phyloP scores from a whole-genome alignment of 2,329 filamentous ascomycete species.

The Paraphaeosphaeria minitans region DNA sequence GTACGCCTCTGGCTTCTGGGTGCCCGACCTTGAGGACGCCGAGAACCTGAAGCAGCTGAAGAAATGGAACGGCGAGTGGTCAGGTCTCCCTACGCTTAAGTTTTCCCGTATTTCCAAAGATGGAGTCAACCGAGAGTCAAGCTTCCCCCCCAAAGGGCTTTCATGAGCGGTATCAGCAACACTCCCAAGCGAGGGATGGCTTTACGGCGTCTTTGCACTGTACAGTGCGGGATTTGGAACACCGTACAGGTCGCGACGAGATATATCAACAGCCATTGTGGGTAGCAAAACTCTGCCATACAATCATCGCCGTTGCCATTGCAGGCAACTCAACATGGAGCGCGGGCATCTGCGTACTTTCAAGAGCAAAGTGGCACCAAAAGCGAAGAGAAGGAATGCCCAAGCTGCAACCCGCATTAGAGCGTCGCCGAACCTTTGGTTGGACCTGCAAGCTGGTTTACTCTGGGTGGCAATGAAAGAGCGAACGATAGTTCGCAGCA shows the following conservation, averaged over 20 bases:
- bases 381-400: not conserved
- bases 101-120: conserved; percentile 75
- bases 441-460: not conserved
- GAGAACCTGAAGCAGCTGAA: conserved; percentile 69
- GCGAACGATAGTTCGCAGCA: not conserved
- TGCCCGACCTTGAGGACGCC: conserved; percentile 75
- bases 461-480: not conserved
- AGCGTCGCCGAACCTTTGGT: not conserved
- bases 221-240: not conserved
- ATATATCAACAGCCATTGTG: not conserved
- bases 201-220: not conserved
- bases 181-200: not conserved
- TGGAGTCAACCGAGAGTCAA: conserved; percentile 69
- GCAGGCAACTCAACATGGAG: not conserved
- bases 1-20: conserved; percentile 81
- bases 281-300: not conserved
- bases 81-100: conserved; percentile 73
- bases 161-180: conserved; percentile 24
- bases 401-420: not conserved
- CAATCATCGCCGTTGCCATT: not conserved
- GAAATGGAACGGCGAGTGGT: conserved; percentile 84
- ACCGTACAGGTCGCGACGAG: not conserved
- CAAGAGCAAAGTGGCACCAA: not conserved
- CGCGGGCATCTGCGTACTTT: not conserved
- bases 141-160: conserved; percentile 70